A percentile compares a stretch with the other conserved stretches of the same genome.
These are phyloP conservation scores for Penicillium robsamsonii DNA, from an alignment of 495 filamentous ascomycete genomes.

Conservation along the genomic window DNA sequence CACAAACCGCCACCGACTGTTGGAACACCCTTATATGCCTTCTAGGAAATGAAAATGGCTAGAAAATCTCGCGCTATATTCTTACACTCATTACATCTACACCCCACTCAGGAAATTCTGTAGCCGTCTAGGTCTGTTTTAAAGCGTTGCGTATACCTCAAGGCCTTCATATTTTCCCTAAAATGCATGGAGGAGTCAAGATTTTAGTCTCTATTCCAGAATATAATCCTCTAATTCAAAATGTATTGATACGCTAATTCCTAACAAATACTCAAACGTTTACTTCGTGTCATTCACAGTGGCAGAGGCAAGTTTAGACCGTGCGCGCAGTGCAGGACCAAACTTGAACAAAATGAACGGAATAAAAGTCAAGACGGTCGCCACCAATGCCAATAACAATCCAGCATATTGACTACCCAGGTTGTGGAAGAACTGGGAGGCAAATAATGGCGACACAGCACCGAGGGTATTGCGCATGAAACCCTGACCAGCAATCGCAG, in stretches of 20 bases:
- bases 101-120: not conserved
- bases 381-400: constrained; percentile 40
- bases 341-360: constrained; percentile 43
- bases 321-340: constrained; percentile 39
- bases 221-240: not conserved
- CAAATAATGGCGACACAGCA: constrained; percentile 50
- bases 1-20: not conserved
- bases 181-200: not conserved
- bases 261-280: not conserved
- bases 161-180: not conserved
- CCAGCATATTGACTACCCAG: constrained; percentile 46
- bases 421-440: constrained; percentile 48
- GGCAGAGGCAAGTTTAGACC: constrained; percentile 32
- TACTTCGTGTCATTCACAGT: constrained; percentile 9
- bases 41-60: not conserved
- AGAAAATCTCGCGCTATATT: not conserved
- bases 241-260: not conserved
- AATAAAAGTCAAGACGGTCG: constrained; percentile 40
- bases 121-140: not conserved
- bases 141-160: not conserved
- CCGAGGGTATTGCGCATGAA: constrained; percentile 50
- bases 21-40: no score
- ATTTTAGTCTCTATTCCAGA: not conserved
- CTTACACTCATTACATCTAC: no score
- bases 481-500: constrained; percentile 50